Conservation (phyloP, 306 rosid genomes). For the Begonia masoniana region DNA sequence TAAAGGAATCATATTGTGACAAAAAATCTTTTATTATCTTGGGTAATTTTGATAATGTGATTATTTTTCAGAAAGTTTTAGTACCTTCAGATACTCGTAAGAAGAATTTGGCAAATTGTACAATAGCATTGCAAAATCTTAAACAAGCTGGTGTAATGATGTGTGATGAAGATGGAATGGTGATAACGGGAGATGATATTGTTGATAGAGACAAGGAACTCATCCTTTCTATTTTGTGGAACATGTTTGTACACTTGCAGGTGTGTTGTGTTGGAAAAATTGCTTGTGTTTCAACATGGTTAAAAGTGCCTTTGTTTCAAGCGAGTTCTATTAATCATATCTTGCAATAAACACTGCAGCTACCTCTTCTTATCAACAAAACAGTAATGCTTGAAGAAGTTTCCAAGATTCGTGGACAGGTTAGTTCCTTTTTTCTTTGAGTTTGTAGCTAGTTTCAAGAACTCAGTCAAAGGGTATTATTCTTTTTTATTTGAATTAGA, state of each 20-base stretch:
- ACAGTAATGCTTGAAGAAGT: slow-evolving; percentile 55
- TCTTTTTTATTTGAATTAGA: no score
- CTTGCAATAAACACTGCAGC: slow-evolving; percentile 36
- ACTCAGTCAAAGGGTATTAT: no score
- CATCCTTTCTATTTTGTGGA: slow-evolving; percentile 74
- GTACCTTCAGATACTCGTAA: slow-evolving; percentile 72
- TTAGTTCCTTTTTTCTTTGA: slow-evolving; percentile 6
- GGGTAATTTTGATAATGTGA: slow-evolving; percentile 17
- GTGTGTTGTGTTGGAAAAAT: slow-evolving; percentile 11
- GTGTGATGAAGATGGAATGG: slow-evolving; percentile 59
- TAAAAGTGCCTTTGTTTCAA: no score
- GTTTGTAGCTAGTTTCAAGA: no score
- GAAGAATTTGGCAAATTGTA: slow-evolving; percentile 65
- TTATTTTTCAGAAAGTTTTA: slow-evolving; percentile 49
- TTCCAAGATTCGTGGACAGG: slow-evolving; percentile 49
- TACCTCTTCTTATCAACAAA: slow-evolving; percentile 78
- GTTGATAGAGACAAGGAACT: slow-evolving; percentile 76
- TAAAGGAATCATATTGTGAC: neutral
- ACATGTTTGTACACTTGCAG: slow-evolving; percentile 79
- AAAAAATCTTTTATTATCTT: slow-evolving; percentile 1
- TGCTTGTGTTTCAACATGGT: no score
- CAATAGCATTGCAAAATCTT: slow-evolving; percentile 56
- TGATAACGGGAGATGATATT: slow-evolving; percentile 54
- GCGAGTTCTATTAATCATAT: slow-evolving; percentile 2
- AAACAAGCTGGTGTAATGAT: slow-evolving; percentile 67